Percentiles rank a stretch among this genome's conserved stretches.
Conservation (phyloP, 306 rosid species). For the Acacia crassicarpa region DNA sequence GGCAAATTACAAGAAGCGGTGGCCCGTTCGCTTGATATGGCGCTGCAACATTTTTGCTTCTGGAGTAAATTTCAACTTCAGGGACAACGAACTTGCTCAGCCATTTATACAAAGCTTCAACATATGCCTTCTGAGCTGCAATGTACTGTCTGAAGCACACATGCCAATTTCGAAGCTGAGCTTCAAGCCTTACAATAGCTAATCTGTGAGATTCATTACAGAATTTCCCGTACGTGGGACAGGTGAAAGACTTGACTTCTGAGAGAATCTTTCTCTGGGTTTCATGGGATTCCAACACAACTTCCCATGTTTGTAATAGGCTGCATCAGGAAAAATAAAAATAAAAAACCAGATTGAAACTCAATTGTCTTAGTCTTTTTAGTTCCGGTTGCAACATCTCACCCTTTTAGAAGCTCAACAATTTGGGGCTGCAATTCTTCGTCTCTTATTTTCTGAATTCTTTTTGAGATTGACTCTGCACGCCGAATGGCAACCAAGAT, state of each 20-base stretch:
- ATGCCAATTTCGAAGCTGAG: constrained; percentile 85
- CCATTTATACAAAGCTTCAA: constrained; percentile 90
- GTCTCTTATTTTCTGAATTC: constrained; percentile 82
- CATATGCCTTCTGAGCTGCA: constrained; percentile 75
- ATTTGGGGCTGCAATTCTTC: constrained; percentile 90
- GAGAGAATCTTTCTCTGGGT: constrained; percentile 82
- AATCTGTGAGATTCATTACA: constrained; percentile 73
- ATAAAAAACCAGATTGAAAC: constrained; percentile 37
- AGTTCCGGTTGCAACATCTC: constrained; percentile 34
- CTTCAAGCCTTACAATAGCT: constrained; percentile 78
- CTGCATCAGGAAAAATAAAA: constrained; percentile 62
- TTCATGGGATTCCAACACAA: constrained; percentile 86
- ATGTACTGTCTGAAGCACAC: constrained; percentile 63
- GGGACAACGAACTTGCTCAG: constrained; percentile 75
- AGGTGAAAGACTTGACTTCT: constrained; percentile 69
- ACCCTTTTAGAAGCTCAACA: constrained; percentile 88
- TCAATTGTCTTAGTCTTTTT: constrained; percentile 21
- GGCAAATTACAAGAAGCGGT: constrained; percentile 73
- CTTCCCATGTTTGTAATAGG: constrained; percentile 73
- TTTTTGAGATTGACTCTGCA: constrained; percentile 85
- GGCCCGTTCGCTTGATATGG: constrained; percentile 69
- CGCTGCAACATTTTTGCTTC: constrained; percentile 44
- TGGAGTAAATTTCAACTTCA: constrained; percentile 74
- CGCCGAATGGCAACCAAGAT: constrained; percentile 88
- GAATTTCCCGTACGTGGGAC: constrained; percentile 61